These are phyloP conservation scores for Effrenium voratum DNA, from an alignment of 73 alveolate genomes.

Conservation along the genomic window DNA sequence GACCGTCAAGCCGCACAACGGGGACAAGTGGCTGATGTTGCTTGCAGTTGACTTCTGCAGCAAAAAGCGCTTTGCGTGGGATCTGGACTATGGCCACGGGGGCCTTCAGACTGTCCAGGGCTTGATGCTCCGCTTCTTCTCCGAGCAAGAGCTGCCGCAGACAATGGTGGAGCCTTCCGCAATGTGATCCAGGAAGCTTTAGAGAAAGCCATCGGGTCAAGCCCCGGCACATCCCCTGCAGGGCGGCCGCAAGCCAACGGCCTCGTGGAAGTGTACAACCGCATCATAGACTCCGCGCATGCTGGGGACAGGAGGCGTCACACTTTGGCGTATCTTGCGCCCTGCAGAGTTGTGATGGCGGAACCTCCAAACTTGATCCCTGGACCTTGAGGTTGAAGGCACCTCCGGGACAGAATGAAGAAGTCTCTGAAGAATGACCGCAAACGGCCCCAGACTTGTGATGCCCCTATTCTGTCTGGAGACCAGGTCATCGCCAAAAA, in stretches of 20 bases:
- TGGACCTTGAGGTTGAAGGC: too few species aligned
- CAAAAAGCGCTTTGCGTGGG: not conserved
- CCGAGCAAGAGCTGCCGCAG: constrained; percentile 10
- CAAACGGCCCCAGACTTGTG: too few species aligned
- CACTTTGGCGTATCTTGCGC: too few species aligned
- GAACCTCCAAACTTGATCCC: too few species aligned
- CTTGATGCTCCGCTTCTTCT: not conserved
- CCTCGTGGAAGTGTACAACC: not conserved
- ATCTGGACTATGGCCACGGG: not conserved
- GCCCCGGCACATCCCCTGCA: not conserved
- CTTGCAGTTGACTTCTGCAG: not conserved
- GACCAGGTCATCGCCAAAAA: too few species aligned
- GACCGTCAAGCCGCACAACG: constrained; percentile 12
- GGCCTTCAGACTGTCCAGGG: not conserved
- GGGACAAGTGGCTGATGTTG: not conserved
- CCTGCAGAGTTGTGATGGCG: too few species aligned
- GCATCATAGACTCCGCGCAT: not conserved
- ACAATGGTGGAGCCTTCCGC: not conserved
- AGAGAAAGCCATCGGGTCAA: not conserved
- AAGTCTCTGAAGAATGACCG: too few species aligned
- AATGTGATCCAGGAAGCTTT: not conserved
- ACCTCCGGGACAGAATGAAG: too few species aligned
- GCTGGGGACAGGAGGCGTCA: not conserved
- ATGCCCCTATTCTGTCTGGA: too few species aligned
- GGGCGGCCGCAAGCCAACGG: constrained; percentile 39